Evolutionary conservation across 768 basidiomycete species (phyloP), one percentile per base, ranked within the genome.

Genomic region (Russula sp.): DNA sequence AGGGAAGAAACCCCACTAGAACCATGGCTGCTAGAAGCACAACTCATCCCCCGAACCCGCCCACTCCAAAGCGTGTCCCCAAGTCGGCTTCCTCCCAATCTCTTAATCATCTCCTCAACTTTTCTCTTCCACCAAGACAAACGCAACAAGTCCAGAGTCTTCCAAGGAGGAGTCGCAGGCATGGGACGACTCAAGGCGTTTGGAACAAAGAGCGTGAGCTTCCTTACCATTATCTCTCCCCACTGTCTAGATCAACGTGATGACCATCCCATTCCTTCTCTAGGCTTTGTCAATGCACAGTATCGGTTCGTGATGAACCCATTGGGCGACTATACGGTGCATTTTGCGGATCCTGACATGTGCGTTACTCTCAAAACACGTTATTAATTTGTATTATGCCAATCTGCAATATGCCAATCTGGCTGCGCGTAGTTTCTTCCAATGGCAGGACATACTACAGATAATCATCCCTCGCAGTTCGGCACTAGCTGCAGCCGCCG

Each of bases 341-440:
- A 97, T 73, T 95, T 98, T 71, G 93, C 93, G 45, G 95, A 98
- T 73, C 93, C 97, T 38, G 97, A 99, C 74, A 95, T 98, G 89
- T 90, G 73, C 70, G 90, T 78, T 50, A 53, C 59, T 38, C 39
- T 52, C 34, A 36, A 39, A 18, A 46, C 38, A 39, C 39, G 47
- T 56, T 70, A 70, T 65, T 64, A 18, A 45, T 54, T 9, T 45
- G 45, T 53, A 38, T 61, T 48, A 63, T 49, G 56, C 22, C 46
- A 59, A 62, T 45, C 32, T 39, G 8, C n/a, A n/a, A n/a, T 48
- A 63, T 49, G 56, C 22, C 46, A 59, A 62, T 45, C 32, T 39
- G 8, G 7, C 38, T 35, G 38, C 13, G 0, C 11, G 6, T 63
- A 97, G 94, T 69, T 94, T 88, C 76, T 91, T 96, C 73, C 91